phyloP scores from a whole-genome alignment of 306 rosid species.

The Glycine tomentella region DNA sequence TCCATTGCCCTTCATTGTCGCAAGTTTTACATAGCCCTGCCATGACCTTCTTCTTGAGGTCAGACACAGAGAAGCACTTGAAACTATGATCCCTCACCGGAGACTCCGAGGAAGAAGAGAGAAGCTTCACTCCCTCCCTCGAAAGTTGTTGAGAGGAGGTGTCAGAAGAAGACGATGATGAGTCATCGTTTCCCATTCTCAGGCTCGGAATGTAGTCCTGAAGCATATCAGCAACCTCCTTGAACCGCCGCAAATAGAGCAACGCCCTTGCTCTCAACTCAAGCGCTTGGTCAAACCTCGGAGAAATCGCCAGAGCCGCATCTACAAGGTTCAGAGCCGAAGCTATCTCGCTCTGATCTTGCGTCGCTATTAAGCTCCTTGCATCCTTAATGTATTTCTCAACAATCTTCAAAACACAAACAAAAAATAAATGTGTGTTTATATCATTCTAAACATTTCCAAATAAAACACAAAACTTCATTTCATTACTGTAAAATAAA shows the following conservation, averaged over 20 bases:
- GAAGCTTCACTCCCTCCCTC: slow-evolving; percentile 81
- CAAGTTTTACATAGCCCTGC: slow-evolving; percentile 81
- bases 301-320: slow-evolving; percentile 81
- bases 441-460: neutral
- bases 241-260: slow-evolving; percentile 78
- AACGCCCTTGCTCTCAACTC: slow-evolving; percentile 87
- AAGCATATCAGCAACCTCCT: slow-evolving; percentile 93
- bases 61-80: slow-evolving; percentile 95
- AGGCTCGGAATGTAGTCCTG: slow-evolving; percentile 96
- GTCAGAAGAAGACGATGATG: slow-evolving; percentile 60
- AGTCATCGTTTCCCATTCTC: slow-evolving; percentile 70
- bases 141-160: slow-evolving; percentile 64
- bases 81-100: slow-evolving; percentile 65
- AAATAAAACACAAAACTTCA: neutral
- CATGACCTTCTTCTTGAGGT: slow-evolving; percentile 91
- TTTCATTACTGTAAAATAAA: neutral
- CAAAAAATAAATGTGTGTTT: too few relatives aligned
- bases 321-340: slow-evolving; percentile 79
- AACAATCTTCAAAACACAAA: slow-evolving; percentile 60
- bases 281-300: slow-evolving; percentile 77
- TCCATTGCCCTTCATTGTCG: slow-evolving; percentile 95
- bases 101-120: slow-evolving; percentile 57
- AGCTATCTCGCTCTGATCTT: slow-evolving; percentile 69
- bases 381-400: slow-evolving; percentile 84
- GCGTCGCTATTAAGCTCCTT: slow-evolving; percentile 68